Conservation (phyloP, 805 yeast species). For the Saccharomyces eubayanus region DNA sequence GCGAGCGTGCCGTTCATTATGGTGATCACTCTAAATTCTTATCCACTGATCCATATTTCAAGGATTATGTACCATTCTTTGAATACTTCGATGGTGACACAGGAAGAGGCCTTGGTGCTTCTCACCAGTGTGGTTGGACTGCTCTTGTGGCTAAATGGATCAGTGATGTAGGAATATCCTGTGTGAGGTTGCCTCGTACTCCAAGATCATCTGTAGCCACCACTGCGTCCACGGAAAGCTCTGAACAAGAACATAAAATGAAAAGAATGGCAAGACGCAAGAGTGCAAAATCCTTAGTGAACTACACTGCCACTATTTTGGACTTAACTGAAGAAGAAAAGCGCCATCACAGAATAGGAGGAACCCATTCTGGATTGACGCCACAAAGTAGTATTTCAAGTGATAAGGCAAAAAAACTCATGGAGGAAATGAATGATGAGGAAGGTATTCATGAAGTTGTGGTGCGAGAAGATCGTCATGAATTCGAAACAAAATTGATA, state of each 20-base stretch:
- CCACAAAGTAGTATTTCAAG: constrained; percentile 19
- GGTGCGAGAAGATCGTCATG: constrained; percentile 1
- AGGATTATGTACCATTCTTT: constrained; percentile 68
- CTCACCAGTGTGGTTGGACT: constrained; percentile 96
- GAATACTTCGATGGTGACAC: constrained; percentile 93
- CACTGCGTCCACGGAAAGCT: constrained; percentile 7
- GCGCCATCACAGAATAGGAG: constrained; percentile 21
- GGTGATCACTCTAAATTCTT: constrained; percentile 51
- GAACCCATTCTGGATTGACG: constrained; percentile 15
- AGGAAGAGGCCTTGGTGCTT: constrained; percentile 88
- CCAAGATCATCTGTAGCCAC: constrained; percentile 21
- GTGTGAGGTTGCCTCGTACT: constrained; percentile 25
- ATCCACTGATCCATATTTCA: constrained; percentile 59
- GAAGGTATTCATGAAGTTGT: not conserved
- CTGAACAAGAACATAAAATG: constrained; percentile 5
- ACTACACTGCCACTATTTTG: constrained; percentile 56
- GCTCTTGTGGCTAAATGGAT: constrained; percentile 88
- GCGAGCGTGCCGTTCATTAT: constrained; percentile 73
- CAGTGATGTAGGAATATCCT: constrained; percentile 76
- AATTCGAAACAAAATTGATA: constrained; percentile 10
- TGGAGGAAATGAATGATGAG: constrained; percentile 8
- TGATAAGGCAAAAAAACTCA: constrained; percentile 2
- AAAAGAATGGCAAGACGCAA: constrained; percentile 51
- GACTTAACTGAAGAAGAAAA: constrained; percentile 60
- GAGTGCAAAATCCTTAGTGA: constrained; percentile 65